Conservation (phyloP, 2,329 filamentous ascomycete genomes). For the Rhexocercosporidium sp. region DNA sequence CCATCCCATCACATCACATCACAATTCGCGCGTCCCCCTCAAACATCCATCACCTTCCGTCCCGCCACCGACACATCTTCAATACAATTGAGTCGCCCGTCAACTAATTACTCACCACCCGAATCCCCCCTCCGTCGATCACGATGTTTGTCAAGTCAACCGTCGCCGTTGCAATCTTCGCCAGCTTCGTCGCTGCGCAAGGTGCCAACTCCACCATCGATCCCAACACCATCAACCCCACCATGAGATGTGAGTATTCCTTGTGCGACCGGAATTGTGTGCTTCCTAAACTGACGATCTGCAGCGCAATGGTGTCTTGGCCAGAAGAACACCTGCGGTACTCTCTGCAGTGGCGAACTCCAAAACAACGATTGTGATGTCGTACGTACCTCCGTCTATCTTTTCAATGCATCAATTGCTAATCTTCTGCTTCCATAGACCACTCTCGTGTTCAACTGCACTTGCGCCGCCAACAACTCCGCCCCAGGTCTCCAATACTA, state of each 20-base stretch:
- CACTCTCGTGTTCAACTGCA: slow-evolving; percentile 60
- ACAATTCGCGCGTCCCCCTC: slow-evolving; percentile 2
- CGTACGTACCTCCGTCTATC: slow-evolving; percentile 49
- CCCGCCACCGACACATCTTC: slow-evolving; percentile 15
- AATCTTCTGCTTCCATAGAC: slow-evolving; percentile 41
- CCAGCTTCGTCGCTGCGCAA: slow-evolving; percentile 34
- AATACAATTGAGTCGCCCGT: slow-evolving; percentile 28
- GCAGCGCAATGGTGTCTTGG: slow-evolving; percentile 61
- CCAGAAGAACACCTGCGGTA: slow-evolving; percentile 63
- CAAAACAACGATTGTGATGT: slow-evolving; percentile 59
- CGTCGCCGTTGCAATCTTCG: slow-evolving; percentile 37
- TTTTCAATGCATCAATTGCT: neutral
- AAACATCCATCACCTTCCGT: slow-evolving; percentile 18
- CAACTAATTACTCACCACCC: slow-evolving; percentile 2
- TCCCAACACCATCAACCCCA: slow-evolving; percentile 26
- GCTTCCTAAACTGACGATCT: slow-evolving; percentile 25
- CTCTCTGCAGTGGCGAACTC: slow-evolving; percentile 59
- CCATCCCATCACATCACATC: no score
- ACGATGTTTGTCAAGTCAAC: slow-evolving; percentile 40
- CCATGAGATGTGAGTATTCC: slow-evolving; percentile 32
- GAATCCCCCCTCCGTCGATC: slow-evolving; percentile 25
- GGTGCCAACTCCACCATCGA: slow-evolving; percentile 38
- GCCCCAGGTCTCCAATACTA: slow-evolving; percentile 61
- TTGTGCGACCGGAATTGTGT: neutral
- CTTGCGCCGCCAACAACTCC: slow-evolving; percentile 57